Evolutionary conservation across 164 flowering plant species (phyloP).

Genomic region (Nymphaea thermarum): DNA sequence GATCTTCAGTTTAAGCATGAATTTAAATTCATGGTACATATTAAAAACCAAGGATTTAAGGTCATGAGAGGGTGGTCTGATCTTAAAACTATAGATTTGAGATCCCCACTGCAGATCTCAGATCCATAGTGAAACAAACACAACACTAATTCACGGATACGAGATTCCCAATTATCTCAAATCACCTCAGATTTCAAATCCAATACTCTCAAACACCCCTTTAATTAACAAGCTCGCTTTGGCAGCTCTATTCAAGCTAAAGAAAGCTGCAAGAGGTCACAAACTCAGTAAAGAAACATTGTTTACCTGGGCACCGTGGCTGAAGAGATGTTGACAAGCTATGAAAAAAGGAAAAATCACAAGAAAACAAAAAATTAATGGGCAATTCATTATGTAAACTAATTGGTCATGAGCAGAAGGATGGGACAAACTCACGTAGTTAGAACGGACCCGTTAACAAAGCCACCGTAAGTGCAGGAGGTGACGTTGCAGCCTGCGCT

Average conservation of each 20-base stretch:
- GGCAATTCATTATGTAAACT: neutral
- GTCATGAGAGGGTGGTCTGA: too few species aligned
- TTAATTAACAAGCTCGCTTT: too few species aligned
- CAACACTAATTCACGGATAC: too few species aligned
- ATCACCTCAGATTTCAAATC: neutral
- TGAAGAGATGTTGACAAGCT: conserved; percentile 81
- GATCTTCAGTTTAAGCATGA: too few species aligned
- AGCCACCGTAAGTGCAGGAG: conserved; percentile 69
- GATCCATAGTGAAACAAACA: too few species aligned
- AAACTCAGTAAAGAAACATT: neutral
- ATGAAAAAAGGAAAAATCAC: conserved; percentile 2
- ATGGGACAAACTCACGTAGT: conserved; percentile 30
- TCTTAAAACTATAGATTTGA: too few species aligned
- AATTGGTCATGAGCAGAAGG: neutral
- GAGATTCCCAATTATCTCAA: too few species aligned
- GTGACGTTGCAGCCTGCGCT: conserved; percentile 86
- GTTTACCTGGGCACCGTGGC: conserved; percentile 90
- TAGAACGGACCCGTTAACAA: conserved; percentile 61
- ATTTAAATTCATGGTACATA: too few species aligned
- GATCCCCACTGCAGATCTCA: too few species aligned
- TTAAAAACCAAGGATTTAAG: too few species aligned
- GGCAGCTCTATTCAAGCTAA: too few species aligned
- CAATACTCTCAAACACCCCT: neutral
- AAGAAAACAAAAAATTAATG: neutral
- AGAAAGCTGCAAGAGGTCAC: neutral